These are phyloP conservation scores for Cladophialophora exuberans DNA, from an alignment of 2,329 filamentous ascomycete species.

Conservation along the genomic window DNA sequence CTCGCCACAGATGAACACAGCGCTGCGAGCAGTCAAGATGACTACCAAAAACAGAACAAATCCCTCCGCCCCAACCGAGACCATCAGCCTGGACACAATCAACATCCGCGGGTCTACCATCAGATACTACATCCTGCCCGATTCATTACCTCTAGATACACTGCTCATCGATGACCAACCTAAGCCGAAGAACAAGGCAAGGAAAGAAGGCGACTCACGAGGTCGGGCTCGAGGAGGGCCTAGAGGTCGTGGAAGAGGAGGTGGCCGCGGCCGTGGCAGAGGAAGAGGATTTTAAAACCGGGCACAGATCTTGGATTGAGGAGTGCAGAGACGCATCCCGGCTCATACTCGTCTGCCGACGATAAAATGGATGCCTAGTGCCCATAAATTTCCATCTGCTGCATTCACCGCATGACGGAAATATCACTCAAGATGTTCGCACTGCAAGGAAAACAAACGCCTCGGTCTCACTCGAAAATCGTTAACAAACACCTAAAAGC, in stretches of 20 bases:
- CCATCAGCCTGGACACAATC: constrained; percentile 89
- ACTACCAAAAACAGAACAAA: constrained; percentile 73
- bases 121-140: constrained; percentile 93
- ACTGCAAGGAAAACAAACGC: no score
- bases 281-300: constrained; percentile 47
- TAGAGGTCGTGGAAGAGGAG: constrained; percentile 56
- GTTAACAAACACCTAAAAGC: no score
- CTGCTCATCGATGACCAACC: constrained; percentile 94
- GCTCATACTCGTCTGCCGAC: no score
- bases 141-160: constrained; percentile 92
- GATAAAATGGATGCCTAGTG: no score
- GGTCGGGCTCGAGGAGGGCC: constrained; percentile 48
- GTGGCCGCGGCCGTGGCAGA: constrained; percentile 59
- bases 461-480: no score
- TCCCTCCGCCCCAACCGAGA: constrained; percentile 53
- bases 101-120: constrained; percentile 96
- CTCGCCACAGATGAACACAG: constrained; percentile 98
- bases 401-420: no score
- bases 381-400: no score
- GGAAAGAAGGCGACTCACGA: constrained; percentile 67
- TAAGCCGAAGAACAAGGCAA: constrained; percentile 99
- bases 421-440: no score
- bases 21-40: constrained; percentile 95
- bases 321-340: no score
- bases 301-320: no score